Evolutionary conservation across 2,329 filamentous ascomycete species (phyloP), one percentile per base, ranked within the genome.

Genomic region (Onygenales sp.): DNA sequence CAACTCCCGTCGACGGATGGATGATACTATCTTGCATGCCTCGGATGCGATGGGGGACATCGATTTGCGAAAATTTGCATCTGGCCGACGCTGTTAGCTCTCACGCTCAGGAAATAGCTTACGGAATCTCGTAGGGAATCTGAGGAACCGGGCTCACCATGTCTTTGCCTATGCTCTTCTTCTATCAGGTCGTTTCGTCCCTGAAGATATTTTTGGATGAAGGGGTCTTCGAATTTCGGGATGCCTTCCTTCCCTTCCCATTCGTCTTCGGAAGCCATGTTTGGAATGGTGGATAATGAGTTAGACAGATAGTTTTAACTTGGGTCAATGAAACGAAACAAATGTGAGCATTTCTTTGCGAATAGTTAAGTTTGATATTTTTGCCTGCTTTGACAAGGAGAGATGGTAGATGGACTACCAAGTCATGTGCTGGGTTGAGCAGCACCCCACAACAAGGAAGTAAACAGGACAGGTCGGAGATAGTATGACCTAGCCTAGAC

Each of bases 1-100:
- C 62, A 84, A 81, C 72, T 97, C 92, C 62, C 88, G 80, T 51
- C 82, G 79, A 44, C 90, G 84, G 64, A 96, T 93, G 56, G 82
- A 80, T 5, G 83, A 80, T 50, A 95, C 87, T 57, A 97, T 92
- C 52, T 79, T 77, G 65, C 87, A 87, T 33, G 93, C 92, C 65
- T 84, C 81, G 56, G 77, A 76, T 3, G 88, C 90, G 60, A 91
- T 83, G 2, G 88, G 87, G 0, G 90, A 91, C 49, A 96, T 80
- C 21, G 81, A 63, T 52, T 66, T 66, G 40, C 65, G 65, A 45
- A 69, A 67, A 42, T 59, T 59, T 50, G 56, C 61, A 60, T 67
- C 63, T 66, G 36, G n/a, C 44, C 10, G 32, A 14, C 17, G 13
- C 14, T 52, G 21, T 27, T 27, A 27, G 21, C 21, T 3, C 21